Evolutionary conservation across 2,329 filamentous ascomycete genomes (phyloP).

Genomic region (Pyrenophora tritici-repentis): DNA sequence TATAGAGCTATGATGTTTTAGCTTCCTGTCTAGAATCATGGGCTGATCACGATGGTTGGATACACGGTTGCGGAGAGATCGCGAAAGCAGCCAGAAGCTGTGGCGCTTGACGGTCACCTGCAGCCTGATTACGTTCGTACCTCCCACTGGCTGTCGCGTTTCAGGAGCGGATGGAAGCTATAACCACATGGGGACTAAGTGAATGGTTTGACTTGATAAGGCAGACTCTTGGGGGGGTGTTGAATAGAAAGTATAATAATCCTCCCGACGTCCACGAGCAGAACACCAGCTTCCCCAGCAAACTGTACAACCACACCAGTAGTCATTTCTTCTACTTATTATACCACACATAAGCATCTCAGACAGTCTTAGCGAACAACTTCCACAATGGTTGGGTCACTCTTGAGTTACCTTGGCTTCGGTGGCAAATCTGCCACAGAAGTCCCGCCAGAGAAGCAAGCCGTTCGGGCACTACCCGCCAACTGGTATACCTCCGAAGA

Average conservation of each 20-base stretch:
- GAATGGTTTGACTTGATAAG: constrained; percentile 33
- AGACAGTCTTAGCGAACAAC: not conserved
- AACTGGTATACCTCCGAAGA: constrained; percentile 50
- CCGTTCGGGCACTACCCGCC: constrained; percentile 50
- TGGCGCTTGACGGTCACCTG: constrained; percentile 28
- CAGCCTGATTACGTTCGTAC: constrained; percentile 33
- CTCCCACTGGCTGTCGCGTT: constrained; percentile 27
- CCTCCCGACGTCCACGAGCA: constrained; percentile 15
- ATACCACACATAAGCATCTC: not conserved
- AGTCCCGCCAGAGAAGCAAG: constrained; percentile 20
- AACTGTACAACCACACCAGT: not conserved
- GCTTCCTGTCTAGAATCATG: constrained; percentile 9
- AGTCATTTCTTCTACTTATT: not conserved
- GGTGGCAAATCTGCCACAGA: constrained; percentile 22
- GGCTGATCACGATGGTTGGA: constrained; percentile 34
- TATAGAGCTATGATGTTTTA: constrained; percentile 7
- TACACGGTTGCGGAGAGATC: constrained; percentile 11
- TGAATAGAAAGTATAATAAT: constrained; percentile 28
- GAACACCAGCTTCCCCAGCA: constrained; percentile 10
- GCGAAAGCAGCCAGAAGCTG: constrained; percentile 14
- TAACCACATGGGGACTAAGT: constrained; percentile 36
- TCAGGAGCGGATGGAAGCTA: constrained; percentile 31
- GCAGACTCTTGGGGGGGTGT: constrained; percentile 18
- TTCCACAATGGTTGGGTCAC: constrained; percentile 30
- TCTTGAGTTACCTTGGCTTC: constrained; percentile 36